Evolutionary conservation across 768 basidiomycete species (phyloP).

Genomic region (Auriscalpium vulgare): DNA sequence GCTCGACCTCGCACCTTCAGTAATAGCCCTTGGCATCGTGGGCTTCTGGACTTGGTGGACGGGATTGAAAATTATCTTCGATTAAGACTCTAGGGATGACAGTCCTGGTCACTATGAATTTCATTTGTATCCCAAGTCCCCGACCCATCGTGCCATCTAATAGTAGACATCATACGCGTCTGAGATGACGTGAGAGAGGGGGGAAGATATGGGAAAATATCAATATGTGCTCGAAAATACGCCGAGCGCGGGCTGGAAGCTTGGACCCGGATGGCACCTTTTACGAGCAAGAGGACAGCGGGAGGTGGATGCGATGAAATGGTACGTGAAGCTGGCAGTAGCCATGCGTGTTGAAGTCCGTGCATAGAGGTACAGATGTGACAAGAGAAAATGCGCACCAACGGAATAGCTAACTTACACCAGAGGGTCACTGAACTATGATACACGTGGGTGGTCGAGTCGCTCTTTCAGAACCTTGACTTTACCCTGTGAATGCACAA

Average conservation of each 20-base stretch:
- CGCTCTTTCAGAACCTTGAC: slow-evolving; percentile 1
- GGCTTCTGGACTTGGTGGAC: slow-evolving; percentile 57
- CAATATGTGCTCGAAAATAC: slow-evolving; percentile 73
- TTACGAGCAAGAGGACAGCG: slow-evolving; percentile 43
- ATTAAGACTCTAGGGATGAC: background rate
- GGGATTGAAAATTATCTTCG: slow-evolving; percentile 30
- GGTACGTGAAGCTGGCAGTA: background rate
- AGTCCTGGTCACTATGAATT: background rate
- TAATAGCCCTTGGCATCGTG: slow-evolving; percentile 45
- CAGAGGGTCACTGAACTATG: background rate
- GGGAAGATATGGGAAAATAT: slow-evolving; percentile 7
- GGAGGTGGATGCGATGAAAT: background rate
- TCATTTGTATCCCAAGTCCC: background rate
- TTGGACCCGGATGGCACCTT: slow-evolving; percentile 70
- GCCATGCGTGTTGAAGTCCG: background rate
- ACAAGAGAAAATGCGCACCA: background rate
- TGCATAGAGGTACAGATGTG: background rate
- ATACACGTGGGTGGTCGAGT: background rate
- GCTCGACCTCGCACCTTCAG: slow-evolving; percentile 55
- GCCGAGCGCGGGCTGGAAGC: slow-evolving; percentile 51
- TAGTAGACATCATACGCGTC: background rate
- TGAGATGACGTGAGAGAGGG: background rate
- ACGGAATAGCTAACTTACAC: background rate
- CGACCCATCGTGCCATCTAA: background rate
- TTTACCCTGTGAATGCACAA: slow-evolving; percentile 50